These are phyloP conservation scores for Rasamsonia emersonii DNA, from an alignment of 2,329 filamentous ascomycete genomes.

Conservation along the genomic window DNA sequence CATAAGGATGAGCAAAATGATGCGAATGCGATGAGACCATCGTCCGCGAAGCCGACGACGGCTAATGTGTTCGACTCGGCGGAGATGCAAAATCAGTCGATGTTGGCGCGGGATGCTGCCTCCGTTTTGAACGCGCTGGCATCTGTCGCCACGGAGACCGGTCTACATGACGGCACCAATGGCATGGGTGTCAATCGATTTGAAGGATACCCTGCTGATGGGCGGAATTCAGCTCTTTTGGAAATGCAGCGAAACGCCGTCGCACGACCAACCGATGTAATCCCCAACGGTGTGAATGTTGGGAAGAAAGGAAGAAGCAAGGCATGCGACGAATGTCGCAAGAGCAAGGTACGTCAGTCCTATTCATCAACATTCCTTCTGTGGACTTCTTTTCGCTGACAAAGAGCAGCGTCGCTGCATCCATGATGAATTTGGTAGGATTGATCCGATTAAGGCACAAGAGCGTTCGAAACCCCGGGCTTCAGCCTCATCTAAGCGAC, in stretches of 20 bases:
- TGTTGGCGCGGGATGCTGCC: conserved; percentile 29
- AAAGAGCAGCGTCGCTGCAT: conserved; percentile 52
- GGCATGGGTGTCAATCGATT: conserved; percentile 19
- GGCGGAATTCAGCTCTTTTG: conserved; percentile 17
- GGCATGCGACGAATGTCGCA: conserved; percentile 58
- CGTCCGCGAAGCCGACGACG: conserved; percentile 19
- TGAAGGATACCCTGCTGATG: conserved; percentile 15
- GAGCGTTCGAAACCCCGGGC: conserved; percentile 53
- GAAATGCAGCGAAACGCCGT: conserved; percentile 17
- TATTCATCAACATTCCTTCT: conserved; percentile 1
- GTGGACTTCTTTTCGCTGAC: conserved; percentile 13
- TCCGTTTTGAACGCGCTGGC: conserved; percentile 31
- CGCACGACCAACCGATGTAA: conserved; percentile 22
- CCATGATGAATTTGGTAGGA: conserved; percentile 55
- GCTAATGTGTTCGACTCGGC: conserved; percentile 21
- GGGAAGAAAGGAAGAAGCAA: conserved; percentile 53
- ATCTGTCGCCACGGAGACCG: conserved; percentile 28
- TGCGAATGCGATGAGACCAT: conserved; percentile 4
- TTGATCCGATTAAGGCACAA: conserved; percentile 56
- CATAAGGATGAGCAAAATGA: conserved; percentile 48
- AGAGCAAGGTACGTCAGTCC: conserved; percentile 51
- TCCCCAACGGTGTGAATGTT: conserved; percentile 28
- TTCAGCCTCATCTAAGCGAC: conserved; percentile 47
- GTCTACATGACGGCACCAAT: conserved; percentile 19
- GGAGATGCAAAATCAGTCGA: conserved; percentile 22